Conservation (phyloP, 495 filamentous ascomycete genomes). For the Penicillium bialowiezense region DNA sequence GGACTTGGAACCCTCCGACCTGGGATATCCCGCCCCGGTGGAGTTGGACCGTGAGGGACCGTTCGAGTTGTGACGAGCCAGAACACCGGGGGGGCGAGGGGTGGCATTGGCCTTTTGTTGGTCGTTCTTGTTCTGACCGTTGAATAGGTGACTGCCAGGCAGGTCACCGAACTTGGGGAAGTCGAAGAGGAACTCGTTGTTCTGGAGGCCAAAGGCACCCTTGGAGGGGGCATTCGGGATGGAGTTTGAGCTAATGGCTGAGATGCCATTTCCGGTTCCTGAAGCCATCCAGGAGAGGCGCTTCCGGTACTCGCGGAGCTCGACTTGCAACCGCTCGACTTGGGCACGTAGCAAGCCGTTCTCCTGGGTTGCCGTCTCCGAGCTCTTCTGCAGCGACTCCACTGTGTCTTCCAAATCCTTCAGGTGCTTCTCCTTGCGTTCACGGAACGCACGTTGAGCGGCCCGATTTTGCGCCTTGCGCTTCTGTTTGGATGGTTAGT, state of each 20-base stretch:
- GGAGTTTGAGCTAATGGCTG: conserved; percentile 48
- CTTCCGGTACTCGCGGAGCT: conserved; percentile 88
- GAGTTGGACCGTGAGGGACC: conserved; percentile 2
- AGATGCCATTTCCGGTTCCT: conserved; percentile 44
- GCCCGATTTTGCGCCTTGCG: conserved; percentile 98
- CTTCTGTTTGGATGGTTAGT: conserved; percentile 68
- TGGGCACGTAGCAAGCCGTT: conserved; percentile 81
- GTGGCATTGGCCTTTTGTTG: conserved; percentile 27
- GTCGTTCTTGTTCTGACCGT: conserved; percentile 37
- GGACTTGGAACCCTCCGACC: conserved; percentile 6
- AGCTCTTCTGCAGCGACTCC: conserved; percentile 82
- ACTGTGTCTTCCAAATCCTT: conserved; percentile 96
- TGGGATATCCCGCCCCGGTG: conserved; percentile 1
- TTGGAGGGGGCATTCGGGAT: conserved; percentile 35
- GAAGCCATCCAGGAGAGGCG: conserved; percentile 60
- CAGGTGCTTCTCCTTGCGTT: conserved; percentile 96
- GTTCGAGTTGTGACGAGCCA: conserved; percentile 27
- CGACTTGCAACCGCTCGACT: conserved; percentile 80
- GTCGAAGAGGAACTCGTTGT: conserved; percentile 87
- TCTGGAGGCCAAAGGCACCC: conserved; percentile 53
- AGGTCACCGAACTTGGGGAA: conserved; percentile 89
- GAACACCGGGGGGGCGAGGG: conserved; percentile 31
- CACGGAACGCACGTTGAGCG: conserved; percentile 93
- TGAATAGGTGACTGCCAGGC: conserved; percentile 61
- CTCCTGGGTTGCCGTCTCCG: conserved; percentile 78